phyloP scores from a whole-genome alignment of 257 asterid species.

The Verbascum thapsus region DNA sequence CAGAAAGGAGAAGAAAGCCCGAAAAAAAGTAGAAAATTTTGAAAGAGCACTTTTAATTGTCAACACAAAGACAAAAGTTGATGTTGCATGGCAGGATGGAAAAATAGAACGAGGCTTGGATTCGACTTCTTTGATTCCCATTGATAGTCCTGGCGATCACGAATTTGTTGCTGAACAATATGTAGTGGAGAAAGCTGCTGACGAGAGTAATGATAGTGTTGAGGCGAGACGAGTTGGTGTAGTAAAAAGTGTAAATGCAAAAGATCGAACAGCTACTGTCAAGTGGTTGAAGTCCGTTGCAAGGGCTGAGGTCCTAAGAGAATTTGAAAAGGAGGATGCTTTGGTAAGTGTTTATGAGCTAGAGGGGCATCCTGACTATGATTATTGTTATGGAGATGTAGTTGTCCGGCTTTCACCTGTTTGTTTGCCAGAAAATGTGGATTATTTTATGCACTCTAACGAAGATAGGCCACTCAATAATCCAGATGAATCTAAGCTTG shows the following conservation, averaged over 20 bases:
- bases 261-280: conserved; percentile 84
- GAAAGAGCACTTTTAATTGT: conserved; percentile 79
- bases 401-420: conserved; percentile 91
- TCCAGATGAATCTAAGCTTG: conserved; percentile 41
- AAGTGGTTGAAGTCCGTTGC: conserved; percentile 86
- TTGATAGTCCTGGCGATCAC: conserved; percentile 96
- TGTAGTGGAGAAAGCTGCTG: conserved; percentile 91
- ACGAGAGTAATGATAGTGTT: conserved; percentile 58
- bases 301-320: conserved; percentile 87
- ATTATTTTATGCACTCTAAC: conserved; percentile 35
- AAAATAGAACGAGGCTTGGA: conserved; percentile 54
- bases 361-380: conserved; percentile 99
- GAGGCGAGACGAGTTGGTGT: conserved; percentile 89
- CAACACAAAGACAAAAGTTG: conserved; percentile 73
- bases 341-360: conserved; percentile 96
- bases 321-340: conserved; percentile 82
- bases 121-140: conserved; percentile 79
- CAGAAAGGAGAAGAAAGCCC: conserved; percentile 79
- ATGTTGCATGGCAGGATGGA: conserved; percentile 97
- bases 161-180: conserved; percentile 98
- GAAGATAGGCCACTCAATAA: conserved; percentile 39
- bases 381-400: conserved; percentile 93
- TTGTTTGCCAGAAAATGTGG: conserved; percentile 46
- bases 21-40: conserved; percentile 80
- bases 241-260: conserved; percentile 80